Percentiles rank a stretch among this genome's conserved stretches.
Conservation (phyloP, 371 early-diverging fungal species). For the Umbelopsis sp. region DNA sequence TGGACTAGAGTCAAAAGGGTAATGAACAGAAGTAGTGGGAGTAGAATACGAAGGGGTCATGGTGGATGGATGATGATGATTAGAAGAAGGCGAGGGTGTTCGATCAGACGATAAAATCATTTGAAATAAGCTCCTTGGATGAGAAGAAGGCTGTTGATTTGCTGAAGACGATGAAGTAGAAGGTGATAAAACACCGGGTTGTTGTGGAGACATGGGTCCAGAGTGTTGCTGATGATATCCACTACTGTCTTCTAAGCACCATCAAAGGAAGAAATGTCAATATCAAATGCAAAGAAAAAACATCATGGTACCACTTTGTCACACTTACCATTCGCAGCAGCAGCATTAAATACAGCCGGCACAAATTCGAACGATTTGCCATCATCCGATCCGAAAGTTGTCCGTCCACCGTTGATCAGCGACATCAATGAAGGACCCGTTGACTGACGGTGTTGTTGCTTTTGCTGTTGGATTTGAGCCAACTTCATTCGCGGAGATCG, state of each 20-base stretch:
- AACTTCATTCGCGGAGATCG: slow-evolving; percentile 14
- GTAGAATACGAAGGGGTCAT: slow-evolving; percentile 12
- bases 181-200: background rate
- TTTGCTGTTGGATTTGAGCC: slow-evolving; percentile 1
- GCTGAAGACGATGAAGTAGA: background rate
- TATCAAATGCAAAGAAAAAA: too few relatives aligned
- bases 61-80: background rate
- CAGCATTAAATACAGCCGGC: background rate
- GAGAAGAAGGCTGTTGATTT: background rate
- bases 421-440: slow-evolving; percentile 6
- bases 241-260: background rate
- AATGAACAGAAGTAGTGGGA: slow-evolving; percentile 3
- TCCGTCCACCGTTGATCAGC: background rate
- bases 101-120: slow-evolving; percentile 1
- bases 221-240: background rate
- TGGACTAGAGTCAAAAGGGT: slow-evolving; percentile 9
- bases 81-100: background rate
- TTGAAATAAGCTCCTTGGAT: slow-evolving; percentile 14
- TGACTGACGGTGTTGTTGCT: background rate
- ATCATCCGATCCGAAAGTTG: background rate
- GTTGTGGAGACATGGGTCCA: background rate
- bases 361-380: background rate
- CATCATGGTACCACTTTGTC: background rate
- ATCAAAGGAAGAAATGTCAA: background rate
- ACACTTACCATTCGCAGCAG: background rate